Evolutionary conservation across 2,329 filamentous ascomycete species (phyloP).

Genomic region (Paraphoma chrysanthemicola): DNA sequence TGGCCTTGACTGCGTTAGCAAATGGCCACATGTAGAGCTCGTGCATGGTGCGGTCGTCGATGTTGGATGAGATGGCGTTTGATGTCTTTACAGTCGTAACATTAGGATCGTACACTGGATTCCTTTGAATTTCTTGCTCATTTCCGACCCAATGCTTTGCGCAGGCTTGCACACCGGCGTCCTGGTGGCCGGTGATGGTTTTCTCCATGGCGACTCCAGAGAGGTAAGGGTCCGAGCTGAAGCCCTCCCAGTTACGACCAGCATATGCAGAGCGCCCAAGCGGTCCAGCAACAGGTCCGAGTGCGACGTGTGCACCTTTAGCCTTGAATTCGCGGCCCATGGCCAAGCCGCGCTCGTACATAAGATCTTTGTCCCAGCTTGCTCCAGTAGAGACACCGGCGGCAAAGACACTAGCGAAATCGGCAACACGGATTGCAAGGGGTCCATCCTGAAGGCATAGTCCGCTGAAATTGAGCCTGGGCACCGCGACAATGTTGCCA

Average conservation of each 20-base stretch:
- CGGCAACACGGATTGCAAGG: conserved; percentile 44
- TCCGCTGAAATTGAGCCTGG: conserved; percentile 48
- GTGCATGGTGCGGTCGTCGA: conserved; percentile 70
- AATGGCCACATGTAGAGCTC: conserved; percentile 74
- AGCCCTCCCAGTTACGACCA: conserved; percentile 56
- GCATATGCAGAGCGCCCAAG: conserved; percentile 51
- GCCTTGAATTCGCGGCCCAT: conserved; percentile 46
- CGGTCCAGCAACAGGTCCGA: conserved; percentile 59
- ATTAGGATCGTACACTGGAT: conserved; percentile 62
- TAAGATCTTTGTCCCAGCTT: conserved; percentile 50
- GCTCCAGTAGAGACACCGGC: conserved; percentile 47
- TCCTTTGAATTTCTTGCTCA: conserved; percentile 63
- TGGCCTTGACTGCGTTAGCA: conserved; percentile 65
- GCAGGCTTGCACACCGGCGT: conserved; percentile 51
- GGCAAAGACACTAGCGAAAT: conserved; percentile 48
- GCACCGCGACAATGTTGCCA: conserved; percentile 52
- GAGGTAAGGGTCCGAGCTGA: conserved; percentile 53
- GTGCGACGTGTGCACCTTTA: conserved; percentile 50
- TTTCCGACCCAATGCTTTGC: conserved; percentile 66
- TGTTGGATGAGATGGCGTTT: conserved; percentile 66
- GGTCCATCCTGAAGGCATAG: conserved; percentile 52
- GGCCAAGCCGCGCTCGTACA: conserved; percentile 46
- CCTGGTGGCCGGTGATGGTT: conserved; percentile 51
- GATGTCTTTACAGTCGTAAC: conserved; percentile 52
- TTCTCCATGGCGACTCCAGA: conserved; percentile 50